phyloP scores from a whole-genome alignment of 2,329 filamentous ascomycete genomes.

The Niveomyces coronatus region DNA sequence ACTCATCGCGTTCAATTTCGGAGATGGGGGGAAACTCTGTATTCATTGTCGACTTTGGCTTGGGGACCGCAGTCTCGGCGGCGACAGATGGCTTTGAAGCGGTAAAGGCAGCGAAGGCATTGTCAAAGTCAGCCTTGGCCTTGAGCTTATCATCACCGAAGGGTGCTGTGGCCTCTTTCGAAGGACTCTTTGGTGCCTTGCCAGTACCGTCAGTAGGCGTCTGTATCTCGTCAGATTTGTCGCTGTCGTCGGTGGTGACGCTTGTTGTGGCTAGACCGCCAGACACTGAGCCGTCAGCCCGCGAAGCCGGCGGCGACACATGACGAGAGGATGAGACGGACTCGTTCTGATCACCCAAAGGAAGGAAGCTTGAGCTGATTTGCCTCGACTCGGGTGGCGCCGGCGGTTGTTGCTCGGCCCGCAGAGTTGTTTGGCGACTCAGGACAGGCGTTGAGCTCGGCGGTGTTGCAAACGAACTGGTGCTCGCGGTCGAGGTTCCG shows the following conservation, averaged over 20 bases:
- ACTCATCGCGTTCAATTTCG: constrained; percentile 71
- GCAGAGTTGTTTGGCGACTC: constrained; percentile 49
- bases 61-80: constrained; percentile 29
- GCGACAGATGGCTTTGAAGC: constrained; percentile 38
- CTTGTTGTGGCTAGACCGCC: constrained; percentile 11
- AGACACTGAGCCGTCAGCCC: constrained; percentile 39
- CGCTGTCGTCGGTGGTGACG: constrained; percentile 15
- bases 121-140: constrained; percentile 74
- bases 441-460: constrained; percentile 53
- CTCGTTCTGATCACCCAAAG: constrained; percentile 55
- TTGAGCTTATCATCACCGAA: constrained; percentile 46
- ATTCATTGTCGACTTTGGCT: constrained; percentile 45
- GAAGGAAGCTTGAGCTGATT: constrained; percentile 65
- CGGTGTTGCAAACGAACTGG: constrained; percentile 41
- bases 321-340: constrained; percentile 70
- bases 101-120: constrained; percentile 69
- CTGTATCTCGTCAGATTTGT: constrained; percentile 9
- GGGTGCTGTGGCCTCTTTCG: constrained; percentile 20
- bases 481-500: constrained; percentile 43
- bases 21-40: constrained; percentile 88
- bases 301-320: constrained; percentile 57
- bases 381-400: constrained; percentile 65
- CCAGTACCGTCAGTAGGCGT: neutral
- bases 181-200: constrained; percentile 10
- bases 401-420: constrained; percentile 45